These are phyloP conservation scores for Aspergillus quadricinctus DNA, from an alignment of 2,329 filamentous ascomycete species.

Conservation along the genomic window DNA sequence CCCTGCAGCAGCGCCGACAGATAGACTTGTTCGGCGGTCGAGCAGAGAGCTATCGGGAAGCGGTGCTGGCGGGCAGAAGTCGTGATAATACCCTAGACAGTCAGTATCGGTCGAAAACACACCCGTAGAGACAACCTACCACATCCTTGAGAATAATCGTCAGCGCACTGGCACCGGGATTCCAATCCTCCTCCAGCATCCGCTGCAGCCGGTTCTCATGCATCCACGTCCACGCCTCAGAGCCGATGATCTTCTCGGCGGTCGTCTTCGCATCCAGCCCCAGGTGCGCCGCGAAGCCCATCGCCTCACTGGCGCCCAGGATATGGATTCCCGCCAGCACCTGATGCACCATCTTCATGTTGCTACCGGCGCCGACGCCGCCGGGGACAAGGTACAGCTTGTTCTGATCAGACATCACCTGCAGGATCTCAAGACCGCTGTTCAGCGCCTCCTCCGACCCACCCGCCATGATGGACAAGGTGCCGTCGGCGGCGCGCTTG, in stretches of 20 bases:
- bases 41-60: conserved; percentile 59
- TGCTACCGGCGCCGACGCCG: conserved; percentile 56
- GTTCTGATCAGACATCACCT: conserved; percentile 53
- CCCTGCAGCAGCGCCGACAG: conserved; percentile 57
- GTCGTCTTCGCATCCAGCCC: conserved; percentile 49
- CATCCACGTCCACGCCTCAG: conserved; percentile 58
- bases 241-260: conserved; percentile 43
- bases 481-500: conserved; percentile 64
- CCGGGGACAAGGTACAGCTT: conserved; percentile 62
- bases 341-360: conserved; percentile 63
- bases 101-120: neutral
- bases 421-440: conserved; percentile 55
- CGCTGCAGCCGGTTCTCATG: conserved; percentile 56
- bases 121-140: conserved; percentile 20
- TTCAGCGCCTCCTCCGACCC: conserved; percentile 54
- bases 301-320: conserved; percentile 55
- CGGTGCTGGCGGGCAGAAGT: conserved; percentile 55
- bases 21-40: conserved; percentile 62
- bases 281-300: conserved; percentile 56
- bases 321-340: conserved; percentile 62
- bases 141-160: conserved; percentile 59
- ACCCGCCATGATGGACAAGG: conserved; percentile 71
- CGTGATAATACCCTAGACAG: conserved; percentile 58
- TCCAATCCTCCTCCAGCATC: conserved; percentile 50
- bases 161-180: conserved; percentile 55